Percentiles rank a stretch among this genome's conserved stretches.
Conservation (phyloP, 2,329 filamentous ascomycete species). For the Beauveria rudraprayagi region DNA sequence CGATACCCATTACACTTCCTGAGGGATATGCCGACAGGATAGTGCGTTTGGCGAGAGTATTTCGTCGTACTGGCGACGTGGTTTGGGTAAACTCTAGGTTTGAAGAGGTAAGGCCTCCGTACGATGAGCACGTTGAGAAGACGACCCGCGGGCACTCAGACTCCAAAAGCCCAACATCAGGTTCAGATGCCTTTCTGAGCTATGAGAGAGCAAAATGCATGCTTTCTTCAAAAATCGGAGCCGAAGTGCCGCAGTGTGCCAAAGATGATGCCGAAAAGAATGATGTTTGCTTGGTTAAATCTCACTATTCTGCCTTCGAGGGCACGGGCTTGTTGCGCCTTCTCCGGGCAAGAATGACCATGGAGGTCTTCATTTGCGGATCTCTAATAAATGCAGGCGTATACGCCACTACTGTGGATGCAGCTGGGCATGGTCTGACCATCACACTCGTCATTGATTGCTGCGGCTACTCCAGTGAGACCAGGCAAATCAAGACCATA, state of each 20-base stretch:
- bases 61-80: constrained; percentile 63
- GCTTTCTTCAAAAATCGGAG: constrained; percentile 23
- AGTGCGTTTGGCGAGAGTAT: constrained; percentile 57
- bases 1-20: constrained; percentile 56
- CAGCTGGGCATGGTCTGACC: constrained; percentile 77
- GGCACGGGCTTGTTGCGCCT: constrained; percentile 63
- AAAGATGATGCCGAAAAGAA: constrained; percentile 27
- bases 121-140: not conserved
- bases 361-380: constrained; percentile 83
- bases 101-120: constrained; percentile 29
- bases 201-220: constrained; percentile 1
- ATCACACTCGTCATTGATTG: constrained; percentile 86
- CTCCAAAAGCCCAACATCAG: not conserved
- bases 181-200: constrained; percentile 41
- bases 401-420: constrained; percentile 85
- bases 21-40: constrained; percentile 60
- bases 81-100: constrained; percentile 82
- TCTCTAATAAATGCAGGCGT: constrained; percentile 81
- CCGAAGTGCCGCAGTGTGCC: constrained; percentile 36
- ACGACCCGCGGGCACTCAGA: not conserved
- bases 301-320: constrained; percentile 81
- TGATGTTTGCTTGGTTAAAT: constrained; percentile 55
- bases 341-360: constrained; percentile 80
- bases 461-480: constrained; percentile 66
- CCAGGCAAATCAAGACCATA: constrained; percentile 63